Evolutionary conservation across 2,329 filamentous ascomycete genomes (phyloP).

Genomic region (Purpureocillium lavendulum): DNA sequence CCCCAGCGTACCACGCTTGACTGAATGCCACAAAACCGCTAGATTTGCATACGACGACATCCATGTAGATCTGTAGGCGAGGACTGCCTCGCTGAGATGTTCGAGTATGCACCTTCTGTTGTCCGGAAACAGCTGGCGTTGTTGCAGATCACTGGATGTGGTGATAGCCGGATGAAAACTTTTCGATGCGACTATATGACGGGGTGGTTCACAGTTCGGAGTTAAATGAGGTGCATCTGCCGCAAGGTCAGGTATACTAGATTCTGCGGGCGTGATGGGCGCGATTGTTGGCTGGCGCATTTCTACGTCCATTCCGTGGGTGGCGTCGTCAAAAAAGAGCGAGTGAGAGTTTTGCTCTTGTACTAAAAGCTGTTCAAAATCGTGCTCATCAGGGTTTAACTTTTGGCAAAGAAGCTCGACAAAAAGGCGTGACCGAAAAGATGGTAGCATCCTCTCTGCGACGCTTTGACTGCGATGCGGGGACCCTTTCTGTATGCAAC

Average conservation of each 20-base stretch:
- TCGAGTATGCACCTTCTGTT: neutral
- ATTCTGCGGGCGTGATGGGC: neutral
- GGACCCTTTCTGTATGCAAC: constrained; percentile 2
- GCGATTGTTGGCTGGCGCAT: neutral
- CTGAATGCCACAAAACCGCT: constrained; percentile 1
- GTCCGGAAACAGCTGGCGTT: neutral
- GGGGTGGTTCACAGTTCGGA: neutral
- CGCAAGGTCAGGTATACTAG: neutral
- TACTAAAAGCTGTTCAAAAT: neutral
- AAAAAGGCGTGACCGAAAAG: constrained; percentile 1
- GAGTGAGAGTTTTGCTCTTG: constrained; percentile 2
- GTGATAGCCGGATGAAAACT: neutral
- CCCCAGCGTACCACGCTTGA: neutral
- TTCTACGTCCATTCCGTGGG: neutral
- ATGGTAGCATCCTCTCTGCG: neutral
- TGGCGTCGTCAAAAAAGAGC: constrained; percentile 2
- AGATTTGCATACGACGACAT: neutral
- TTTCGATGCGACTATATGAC: neutral
- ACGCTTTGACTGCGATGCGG: constrained; percentile 2
- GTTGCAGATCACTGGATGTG: neutral
- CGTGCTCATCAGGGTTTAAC: constrained; percentile 1
- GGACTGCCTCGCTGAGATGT: neutral
- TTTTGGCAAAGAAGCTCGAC: constrained; percentile 4
- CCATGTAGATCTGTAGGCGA: neutral
- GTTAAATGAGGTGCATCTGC: neutral